phyloP scores from a whole-genome alignment of 768 basidiomycete genomes.

The Lentinula lateritia region DNA sequence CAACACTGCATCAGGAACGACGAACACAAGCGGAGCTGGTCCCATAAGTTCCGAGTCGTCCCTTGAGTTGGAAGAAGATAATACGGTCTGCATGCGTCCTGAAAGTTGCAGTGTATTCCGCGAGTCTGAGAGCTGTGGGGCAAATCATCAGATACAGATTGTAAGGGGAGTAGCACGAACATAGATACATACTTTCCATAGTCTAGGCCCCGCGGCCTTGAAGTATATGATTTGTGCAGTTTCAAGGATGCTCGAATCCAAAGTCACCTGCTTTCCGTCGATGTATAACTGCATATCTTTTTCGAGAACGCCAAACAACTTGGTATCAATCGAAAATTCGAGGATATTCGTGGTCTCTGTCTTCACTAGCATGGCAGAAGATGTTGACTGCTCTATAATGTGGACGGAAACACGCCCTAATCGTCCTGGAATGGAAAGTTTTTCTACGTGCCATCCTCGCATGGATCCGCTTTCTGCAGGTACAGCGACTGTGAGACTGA shows the following conservation, averaged over 20 bases:
- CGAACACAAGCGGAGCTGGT: slow-evolving; percentile 42
- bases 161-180: not conserved
- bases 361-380: not conserved
- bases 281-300: not conserved
- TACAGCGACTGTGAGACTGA: slow-evolving; percentile 69
- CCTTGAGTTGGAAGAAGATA: slow-evolving; percentile 31
- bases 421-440: slow-evolving; percentile 64
- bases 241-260: not conserved
- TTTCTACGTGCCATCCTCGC: slow-evolving; percentile 63
- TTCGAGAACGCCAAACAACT: not conserved
- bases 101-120: slow-evolving; percentile 22
- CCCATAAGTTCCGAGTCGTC: slow-evolving; percentile 11
- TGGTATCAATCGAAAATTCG: slow-evolving; percentile 5
- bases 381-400: not conserved
- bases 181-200: slow-evolving; percentile 14
- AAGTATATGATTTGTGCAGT: slow-evolving; percentile 14
- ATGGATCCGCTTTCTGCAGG: slow-evolving; percentile 68
- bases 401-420: slow-evolving; percentile 17
- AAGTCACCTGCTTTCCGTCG: not conserved
- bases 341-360: slow-evolving; percentile 20
- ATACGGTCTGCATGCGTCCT: slow-evolving; percentile 62
- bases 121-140: not conserved
- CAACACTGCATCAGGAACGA: slow-evolving; percentile 36
- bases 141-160: not conserved
- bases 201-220: slow-evolving; percentile 17